A percentile compares a stretch with the other conserved stretches of the same genome.
Conservation (phyloP, 768 basidiomycete genomes). For the Leccinum disarticulatum region DNA sequence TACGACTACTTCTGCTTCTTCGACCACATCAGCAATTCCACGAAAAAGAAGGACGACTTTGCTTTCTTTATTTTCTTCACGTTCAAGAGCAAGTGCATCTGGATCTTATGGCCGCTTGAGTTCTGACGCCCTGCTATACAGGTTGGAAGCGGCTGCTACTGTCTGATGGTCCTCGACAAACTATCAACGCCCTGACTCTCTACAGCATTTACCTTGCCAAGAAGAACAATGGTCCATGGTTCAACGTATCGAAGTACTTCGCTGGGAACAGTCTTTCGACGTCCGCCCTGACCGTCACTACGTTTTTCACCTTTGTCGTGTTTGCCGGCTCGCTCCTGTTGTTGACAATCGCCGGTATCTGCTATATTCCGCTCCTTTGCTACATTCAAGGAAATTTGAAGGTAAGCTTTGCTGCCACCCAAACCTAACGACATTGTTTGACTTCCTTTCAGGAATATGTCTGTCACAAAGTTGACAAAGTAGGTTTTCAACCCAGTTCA, state of each 20-base stretch:
- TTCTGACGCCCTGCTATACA: constrained; percentile 25
- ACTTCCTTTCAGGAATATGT: constrained; percentile 74
- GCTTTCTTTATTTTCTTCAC: constrained; percentile 99
- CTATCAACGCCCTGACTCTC: constrained; percentile 95
- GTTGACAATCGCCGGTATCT: constrained; percentile 79
- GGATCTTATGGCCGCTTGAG: background rate
- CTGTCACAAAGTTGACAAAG: constrained; percentile 99
- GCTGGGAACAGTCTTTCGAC: constrained; percentile 71
- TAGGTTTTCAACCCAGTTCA: constrained; percentile 30
- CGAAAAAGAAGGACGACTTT: constrained; percentile 95
- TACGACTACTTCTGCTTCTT: constrained; percentile 99
- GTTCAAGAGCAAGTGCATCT: constrained; percentile 80
- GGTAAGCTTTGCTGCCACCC: constrained; percentile 39
- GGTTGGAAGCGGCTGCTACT: constrained; percentile 87
- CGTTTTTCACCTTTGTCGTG: constrained; percentile 86
- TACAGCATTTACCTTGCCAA: constrained; percentile 82
- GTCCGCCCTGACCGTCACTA: constrained; percentile 81
- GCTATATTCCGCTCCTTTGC: constrained; percentile 91
- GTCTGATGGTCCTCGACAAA: constrained; percentile 95
- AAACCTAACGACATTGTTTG: background rate
- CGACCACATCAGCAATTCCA: constrained; percentile 92
- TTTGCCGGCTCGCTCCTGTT: constrained; percentile 83
- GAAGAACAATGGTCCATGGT: constrained; percentile 54
- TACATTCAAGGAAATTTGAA: constrained; percentile 98
- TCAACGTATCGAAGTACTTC: constrained; percentile 78